Evolutionary conservation across 805 yeast genomes (phyloP), one percentile per base, ranked within the genome.

Genomic region (Kregervanrija delftensis): DNA sequence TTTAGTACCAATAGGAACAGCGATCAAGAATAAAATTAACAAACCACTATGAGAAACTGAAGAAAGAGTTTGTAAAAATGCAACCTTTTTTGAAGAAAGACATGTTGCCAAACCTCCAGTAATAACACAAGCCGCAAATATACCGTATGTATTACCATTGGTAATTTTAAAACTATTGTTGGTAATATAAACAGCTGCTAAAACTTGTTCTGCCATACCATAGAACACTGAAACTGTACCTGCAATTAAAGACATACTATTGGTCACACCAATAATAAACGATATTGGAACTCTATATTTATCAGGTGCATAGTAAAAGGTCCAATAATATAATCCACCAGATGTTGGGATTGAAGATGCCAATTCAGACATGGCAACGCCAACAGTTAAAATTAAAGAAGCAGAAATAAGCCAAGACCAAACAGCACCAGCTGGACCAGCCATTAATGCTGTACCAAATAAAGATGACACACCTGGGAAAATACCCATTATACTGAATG

Each of bases 261-360:
- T 81, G 3, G 83, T 69, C 53, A 79, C 74, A 3, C 88, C 89
- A 48, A 82, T 77, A 33, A 82, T 55, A 50, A 73, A 81, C 38
- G 81, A 74, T 22, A 79, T 57, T 0, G 80, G 77, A 13, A 73
- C 72, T 51, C 74, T 69, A 33, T 67, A 52, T 8, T 54, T 51
- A 35, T 67, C 73, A 2, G 86, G 88, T 11, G 87, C 77, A 55
- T 77, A 81, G 57, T 77, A 73, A 60, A 73, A 78, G 0, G 85
- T 76, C 79, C 83, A 79, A 59, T 74, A 77, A 56, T 80, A 83
- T 33, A 83, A 65, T 4, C 89, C 89, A 40, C 89, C 89, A 12
- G 83, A 74, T 0, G 88, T 82, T 30, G 90, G 89, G 50, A 79
- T 72, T 2, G 86, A 73, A 36, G 81, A 72, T 1, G 83, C 85